phyloP scores from a whole-genome alignment of 2,329 filamentous ascomycete species.

The Escovopsis sp. region DNA sequence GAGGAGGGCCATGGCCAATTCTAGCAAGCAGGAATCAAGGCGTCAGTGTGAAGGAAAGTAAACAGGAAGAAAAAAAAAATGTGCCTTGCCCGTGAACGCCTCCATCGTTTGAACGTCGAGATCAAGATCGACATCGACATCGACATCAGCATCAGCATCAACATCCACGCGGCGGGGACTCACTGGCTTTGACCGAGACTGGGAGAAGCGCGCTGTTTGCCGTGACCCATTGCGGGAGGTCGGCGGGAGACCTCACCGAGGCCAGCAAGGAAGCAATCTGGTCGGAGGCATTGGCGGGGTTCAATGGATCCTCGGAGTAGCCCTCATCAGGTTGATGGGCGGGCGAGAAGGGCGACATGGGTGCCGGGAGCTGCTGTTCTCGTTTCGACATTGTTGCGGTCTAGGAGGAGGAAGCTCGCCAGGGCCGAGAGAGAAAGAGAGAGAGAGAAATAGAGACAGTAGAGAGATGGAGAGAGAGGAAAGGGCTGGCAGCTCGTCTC shows the following conservation, averaged over 20 bases:
- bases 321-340: constrained; percentile 58
- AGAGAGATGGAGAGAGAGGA: background rate
- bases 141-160: too few relatives aligned
- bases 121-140: too few relatives aligned
- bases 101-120: too few relatives aligned
- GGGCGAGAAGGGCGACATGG: constrained; percentile 5
- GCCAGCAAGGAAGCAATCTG: constrained; percentile 19
- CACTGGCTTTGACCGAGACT: constrained; percentile 34
- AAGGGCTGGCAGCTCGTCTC: too few relatives aligned
- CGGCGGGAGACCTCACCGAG: constrained; percentile 24
- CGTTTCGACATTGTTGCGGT: constrained; percentile 14
- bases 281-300: constrained; percentile 20
- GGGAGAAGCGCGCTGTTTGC: constrained; percentile 35
- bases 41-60: background rate
- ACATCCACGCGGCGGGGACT: constrained; percentile 10
- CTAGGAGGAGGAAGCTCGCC: constrained; percentile 1
- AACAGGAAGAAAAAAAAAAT: background rate
- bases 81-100: too few relatives aligned
- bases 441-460: background rate
- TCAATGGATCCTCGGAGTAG: constrained; percentile 63
- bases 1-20: constrained; percentile 66
- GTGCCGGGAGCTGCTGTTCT: constrained; percentile 8
- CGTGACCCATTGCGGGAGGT: constrained; percentile 35
- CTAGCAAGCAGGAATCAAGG: constrained; percentile 27
- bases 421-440: background rate